phyloP scores from a whole-genome alignment of 2,329 filamentous ascomycete species.

The Hypocreales sp. region DNA sequence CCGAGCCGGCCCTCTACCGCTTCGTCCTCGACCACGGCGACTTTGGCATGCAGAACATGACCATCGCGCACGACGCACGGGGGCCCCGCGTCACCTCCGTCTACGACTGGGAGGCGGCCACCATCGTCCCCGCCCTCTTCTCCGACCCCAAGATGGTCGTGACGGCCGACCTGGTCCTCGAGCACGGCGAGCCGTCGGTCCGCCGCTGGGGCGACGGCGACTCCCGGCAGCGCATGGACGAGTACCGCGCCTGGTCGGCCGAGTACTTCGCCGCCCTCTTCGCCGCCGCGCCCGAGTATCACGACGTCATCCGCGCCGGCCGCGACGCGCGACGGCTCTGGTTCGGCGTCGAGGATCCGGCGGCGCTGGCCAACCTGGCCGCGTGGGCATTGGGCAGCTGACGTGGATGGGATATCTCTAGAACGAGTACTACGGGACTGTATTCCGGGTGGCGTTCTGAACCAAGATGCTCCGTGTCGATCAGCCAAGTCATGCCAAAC shows the following conservation, averaged over 20 bases:
- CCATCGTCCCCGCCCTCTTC: slow-evolving; percentile 14
- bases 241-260: slow-evolving; percentile 9
- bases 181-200: slow-evolving; percentile 8
- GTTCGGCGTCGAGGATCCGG: no score
- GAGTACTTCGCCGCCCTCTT: slow-evolving; percentile 8
- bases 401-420: no score
- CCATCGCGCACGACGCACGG: slow-evolving; percentile 1
- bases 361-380: no score
- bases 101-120: slow-evolving; percentile 15
- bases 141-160: slow-evolving; percentile 8
- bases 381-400: no score
- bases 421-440: no score
- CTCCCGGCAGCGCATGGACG: slow-evolving; percentile 3
- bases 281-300: background rate
- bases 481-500: no score
- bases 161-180: slow-evolving; percentile 5
- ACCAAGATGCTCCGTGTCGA: no score
- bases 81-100: slow-evolving; percentile 11
- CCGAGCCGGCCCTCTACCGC: no score
- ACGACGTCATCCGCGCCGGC: slow-evolving; percentile 8
- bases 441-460: no score
- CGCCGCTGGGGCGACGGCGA: slow-evolving; percentile 7
- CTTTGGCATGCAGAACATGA: slow-evolving; percentile 17
- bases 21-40: slow-evolving; percentile 18
- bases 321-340: slow-evolving; percentile 13